These are phyloP conservation scores for Dendrobium huoshanense DNA, from an alignment of 106 monocot species.

Conservation along the genomic window DNA sequence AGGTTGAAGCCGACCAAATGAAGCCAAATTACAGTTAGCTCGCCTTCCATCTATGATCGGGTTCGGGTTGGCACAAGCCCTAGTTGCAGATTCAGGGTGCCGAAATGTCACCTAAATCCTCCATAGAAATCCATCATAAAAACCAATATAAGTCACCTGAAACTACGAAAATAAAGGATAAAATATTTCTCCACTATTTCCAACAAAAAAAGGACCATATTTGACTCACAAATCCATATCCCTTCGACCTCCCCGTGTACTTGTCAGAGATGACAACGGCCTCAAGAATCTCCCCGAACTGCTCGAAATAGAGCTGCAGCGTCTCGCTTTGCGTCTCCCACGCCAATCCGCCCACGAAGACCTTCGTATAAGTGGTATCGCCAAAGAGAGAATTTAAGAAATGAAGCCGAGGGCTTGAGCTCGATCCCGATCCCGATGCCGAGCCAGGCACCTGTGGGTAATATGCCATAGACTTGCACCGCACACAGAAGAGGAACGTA, in stretches of 20 bases:
- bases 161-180: background rate
- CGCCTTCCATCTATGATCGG: slow-evolving; percentile 59
- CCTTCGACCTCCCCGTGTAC: slow-evolving; percentile 76
- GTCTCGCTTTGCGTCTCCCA: slow-evolving; percentile 82
- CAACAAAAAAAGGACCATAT: background rate
- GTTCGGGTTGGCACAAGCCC: slow-evolving; percentile 46
- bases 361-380: slow-evolving; percentile 75
- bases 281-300: slow-evolving; percentile 81
- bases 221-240: slow-evolving; percentile 42
- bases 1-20: slow-evolving; percentile 37
- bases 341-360: slow-evolving; percentile 77
- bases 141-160: background rate
- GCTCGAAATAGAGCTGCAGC: slow-evolving; percentile 57
- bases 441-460: slow-evolving; percentile 35
- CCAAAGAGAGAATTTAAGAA: slow-evolving; percentile 55
- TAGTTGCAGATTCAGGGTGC: slow-evolving; percentile 40
- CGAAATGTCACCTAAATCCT: slow-evolving; percentile 51
- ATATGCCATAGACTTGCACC: slow-evolving; percentile 34
- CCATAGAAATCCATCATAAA: slow-evolving; percentile 14
- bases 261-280: slow-evolving; percentile 78
- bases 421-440: slow-evolving; percentile 30
- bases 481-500: background rate
- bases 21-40: slow-evolving; percentile 66
- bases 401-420: slow-evolving; percentile 39
- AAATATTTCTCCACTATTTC: background rate